Base-by-base conservation (phyloP, 257 asterid genomes). In the Coffea canephora region DNA sequence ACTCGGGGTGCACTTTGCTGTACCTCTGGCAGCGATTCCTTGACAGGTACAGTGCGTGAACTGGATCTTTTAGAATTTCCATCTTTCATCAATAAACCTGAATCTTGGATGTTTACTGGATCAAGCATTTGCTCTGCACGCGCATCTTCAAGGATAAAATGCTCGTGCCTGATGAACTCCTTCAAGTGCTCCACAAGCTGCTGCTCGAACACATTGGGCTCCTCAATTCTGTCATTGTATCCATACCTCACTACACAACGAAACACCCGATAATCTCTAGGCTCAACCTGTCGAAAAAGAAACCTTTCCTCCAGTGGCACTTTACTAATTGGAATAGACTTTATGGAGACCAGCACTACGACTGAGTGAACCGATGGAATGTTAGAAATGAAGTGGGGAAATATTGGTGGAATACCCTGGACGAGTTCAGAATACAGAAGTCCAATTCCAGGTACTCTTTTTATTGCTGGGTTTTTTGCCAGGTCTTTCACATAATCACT, bases 391-490 rank as follows among this genome's bases (percentile, higher is more conserved):
- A 88, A 93, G 49, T 91, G 97, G 3, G 91, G 82, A 41, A 91
- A 90, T 25, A 93, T 91, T 0, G 95, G 97, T 0, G 96, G 97
- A 71, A 93, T 90, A 3, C 95, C 97, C 39, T 93, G 95, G 0
- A 91, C 97, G 0, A 93, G 84, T 21, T 90, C 94, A 0, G 95
- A 93, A 71, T 93, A 93, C 0, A 91, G 73, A 19, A 93, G 73
- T 8, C 94, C 95, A 2, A 93, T 85, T 1, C 97, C 97, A 0
- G 94, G 96, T 3, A 90, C 25, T 72, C 95, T 69, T n/a, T 34
- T 82, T 3, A 90, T 75, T 7, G 80, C 62, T 0, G 45, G 79
- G 71, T 84, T 85, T 5, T 82, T 85, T 0, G 88, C 84, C 25
- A 93, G 34, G 8, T 89, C 89, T 14, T 62, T 74, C 0, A 91